A percentile compares a stretch with the other conserved stretches of the same genome.
Evolutionary conservation across 208 protist genomes (phyloP).

Genomic region (Crithidia sp.): DNA sequence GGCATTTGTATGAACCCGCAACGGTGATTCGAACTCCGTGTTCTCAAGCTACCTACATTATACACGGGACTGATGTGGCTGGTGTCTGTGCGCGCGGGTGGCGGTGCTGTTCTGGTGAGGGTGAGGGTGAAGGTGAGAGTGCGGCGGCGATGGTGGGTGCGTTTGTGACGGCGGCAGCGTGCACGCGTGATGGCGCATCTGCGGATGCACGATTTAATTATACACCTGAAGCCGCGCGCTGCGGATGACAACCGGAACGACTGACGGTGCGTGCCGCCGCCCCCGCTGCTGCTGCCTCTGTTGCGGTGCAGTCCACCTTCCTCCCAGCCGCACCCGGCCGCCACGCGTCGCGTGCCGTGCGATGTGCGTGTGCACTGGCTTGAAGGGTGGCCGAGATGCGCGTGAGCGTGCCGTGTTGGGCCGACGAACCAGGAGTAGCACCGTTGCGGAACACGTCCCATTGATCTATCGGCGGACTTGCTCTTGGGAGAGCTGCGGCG

Average conservation of each 20-base stretch:
- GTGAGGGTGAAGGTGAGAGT: not conserved
- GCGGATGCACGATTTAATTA: not conserved
- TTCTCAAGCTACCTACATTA: constrained; percentile 56
- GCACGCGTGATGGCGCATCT: too few relatives aligned
- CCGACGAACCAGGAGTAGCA: constrained; percentile 27
- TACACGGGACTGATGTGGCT: constrained; percentile 42
- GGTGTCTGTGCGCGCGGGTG: not conserved
- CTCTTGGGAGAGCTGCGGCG: constrained; percentile 15
- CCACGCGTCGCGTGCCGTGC: not conserved
- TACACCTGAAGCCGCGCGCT: constrained; percentile 6
- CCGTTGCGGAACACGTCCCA: constrained; percentile 26
- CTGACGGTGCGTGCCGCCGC: too few relatives aligned
- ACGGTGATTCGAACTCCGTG: constrained; percentile 58
- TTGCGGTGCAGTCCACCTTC: too few relatives aligned
- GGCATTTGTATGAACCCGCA: constrained; percentile 68
- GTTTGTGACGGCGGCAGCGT: not conserved
- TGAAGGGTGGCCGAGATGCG: constrained; percentile 16
- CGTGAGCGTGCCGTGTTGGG: not conserved
- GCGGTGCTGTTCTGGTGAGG: not conserved
- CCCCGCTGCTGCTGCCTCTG: too few relatives aligned
- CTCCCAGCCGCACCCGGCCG: too few relatives aligned
- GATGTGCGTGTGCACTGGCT: not conserved
- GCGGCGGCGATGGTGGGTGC: constrained; percentile 4
- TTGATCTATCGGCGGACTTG: constrained; percentile 32
- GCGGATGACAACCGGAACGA: too few relatives aligned